These are phyloP conservation scores for Metschnikowia baotianmanensis DNA, from an alignment of 805 yeast genomes.

Conservation along the genomic window DNA sequence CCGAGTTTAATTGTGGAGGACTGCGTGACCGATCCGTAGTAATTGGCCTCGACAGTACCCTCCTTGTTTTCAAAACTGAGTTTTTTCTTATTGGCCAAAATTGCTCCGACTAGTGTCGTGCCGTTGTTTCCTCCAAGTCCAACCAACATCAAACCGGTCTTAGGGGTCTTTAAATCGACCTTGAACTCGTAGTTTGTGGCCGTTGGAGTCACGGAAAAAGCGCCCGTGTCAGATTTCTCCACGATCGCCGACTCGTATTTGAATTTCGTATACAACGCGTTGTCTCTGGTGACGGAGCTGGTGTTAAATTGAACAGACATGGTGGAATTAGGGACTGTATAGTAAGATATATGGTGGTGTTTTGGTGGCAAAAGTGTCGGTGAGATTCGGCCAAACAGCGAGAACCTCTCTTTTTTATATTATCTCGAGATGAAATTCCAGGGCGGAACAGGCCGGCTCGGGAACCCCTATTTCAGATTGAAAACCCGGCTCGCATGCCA, in stretches of 20 bases:
- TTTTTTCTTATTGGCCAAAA: constrained; percentile 79
- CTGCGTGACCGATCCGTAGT: constrained; percentile 94
- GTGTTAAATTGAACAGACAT: constrained; percentile 22
- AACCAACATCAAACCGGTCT: constrained; percentile 84
- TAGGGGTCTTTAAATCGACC: constrained; percentile 77
- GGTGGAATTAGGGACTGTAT: background rate
- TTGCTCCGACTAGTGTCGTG: constrained; percentile 82
- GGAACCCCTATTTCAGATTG: constrained; percentile 4
- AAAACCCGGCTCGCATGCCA: background rate
- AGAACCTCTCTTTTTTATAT: background rate
- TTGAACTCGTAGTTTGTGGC: constrained; percentile 78
- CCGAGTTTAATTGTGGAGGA: constrained; percentile 88
- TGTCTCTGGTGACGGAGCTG: constrained; percentile 49
- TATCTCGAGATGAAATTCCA: too few species aligned
- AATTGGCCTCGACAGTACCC: constrained; percentile 73
- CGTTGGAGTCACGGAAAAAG: constrained; percentile 66
- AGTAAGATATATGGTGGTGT: background rate
- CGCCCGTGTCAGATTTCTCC: constrained; percentile 48
- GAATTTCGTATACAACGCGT: constrained; percentile 58
- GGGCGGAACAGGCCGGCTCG: too few species aligned
- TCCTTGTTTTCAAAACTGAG: constrained; percentile 78
- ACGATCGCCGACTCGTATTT: constrained; percentile 77
- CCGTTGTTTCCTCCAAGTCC: constrained; percentile 98
- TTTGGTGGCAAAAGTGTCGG: background rate
- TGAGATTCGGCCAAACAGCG: background rate